Percentiles rank a stretch among this genome's conserved stretches.
These are phyloP conservation scores for Thielaviopsis ethacetica DNA, from an alignment of 2,329 filamentous ascomycete genomes.

Conservation along the genomic window DNA sequence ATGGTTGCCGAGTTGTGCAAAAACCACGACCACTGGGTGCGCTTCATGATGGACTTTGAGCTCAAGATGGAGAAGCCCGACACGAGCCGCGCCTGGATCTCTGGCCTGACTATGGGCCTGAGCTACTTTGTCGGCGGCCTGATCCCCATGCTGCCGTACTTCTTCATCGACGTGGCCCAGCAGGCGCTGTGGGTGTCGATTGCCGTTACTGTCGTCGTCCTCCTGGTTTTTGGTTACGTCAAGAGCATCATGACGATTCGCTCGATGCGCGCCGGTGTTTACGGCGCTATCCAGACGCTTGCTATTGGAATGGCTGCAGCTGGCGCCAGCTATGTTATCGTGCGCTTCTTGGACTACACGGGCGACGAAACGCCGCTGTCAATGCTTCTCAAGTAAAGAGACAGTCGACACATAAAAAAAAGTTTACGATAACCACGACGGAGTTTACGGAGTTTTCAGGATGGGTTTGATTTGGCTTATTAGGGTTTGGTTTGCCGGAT, in stretches of 20 bases:
- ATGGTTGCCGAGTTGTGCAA: constrained; percentile 33
- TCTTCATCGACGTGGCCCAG: constrained; percentile 32
- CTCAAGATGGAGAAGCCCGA: constrained; percentile 30
- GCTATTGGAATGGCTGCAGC: constrained; percentile 49
- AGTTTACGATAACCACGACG: background rate
- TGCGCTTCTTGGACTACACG: constrained; percentile 33
- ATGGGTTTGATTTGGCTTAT: too few species aligned
- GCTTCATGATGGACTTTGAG: constrained; percentile 45
- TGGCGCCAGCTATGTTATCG: constrained; percentile 47
- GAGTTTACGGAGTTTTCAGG: background rate
- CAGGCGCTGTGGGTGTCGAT: constrained; percentile 43
- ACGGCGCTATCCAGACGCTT: constrained; percentile 47
- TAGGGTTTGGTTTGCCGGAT: background rate
- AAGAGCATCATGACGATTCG: constrained; percentile 39
- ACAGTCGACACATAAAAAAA: background rate
- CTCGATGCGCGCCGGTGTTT: constrained; percentile 28
- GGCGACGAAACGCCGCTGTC: constrained; percentile 2
- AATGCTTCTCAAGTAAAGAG: background rate
- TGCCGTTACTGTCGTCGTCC: constrained; percentile 39
- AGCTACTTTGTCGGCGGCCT: constrained; percentile 57
- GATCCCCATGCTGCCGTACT: constrained; percentile 56
- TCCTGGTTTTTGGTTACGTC: constrained; percentile 48
- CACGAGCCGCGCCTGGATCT: constrained; percentile 31
- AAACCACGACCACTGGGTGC: constrained; percentile 32
- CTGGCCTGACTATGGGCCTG: constrained; percentile 47